Evolutionary conservation across 371 early-diverging fungal genomes (phyloP).

Genomic region (Lichtheimia corymbifera): DNA sequence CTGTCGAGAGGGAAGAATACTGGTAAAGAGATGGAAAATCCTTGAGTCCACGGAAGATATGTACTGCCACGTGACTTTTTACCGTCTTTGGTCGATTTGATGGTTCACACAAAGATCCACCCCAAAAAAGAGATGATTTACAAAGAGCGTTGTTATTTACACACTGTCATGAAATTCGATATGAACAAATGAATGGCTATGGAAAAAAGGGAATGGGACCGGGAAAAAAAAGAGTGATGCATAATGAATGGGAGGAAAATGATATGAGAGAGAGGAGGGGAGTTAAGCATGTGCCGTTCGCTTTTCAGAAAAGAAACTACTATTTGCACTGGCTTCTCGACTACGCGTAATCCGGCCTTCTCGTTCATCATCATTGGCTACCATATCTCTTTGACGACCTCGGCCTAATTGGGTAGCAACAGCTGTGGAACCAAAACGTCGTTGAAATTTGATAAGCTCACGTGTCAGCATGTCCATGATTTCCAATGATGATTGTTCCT

Average conservation of each 20-base stretch:
- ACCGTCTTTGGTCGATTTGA: no score
- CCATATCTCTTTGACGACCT: neutral
- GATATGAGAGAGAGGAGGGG: neutral
- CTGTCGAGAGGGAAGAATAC: no score
- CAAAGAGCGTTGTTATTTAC: no score
- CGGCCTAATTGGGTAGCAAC: neutral
- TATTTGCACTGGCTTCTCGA: constrained; percentile 16
- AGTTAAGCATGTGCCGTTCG: constrained; percentile 8
- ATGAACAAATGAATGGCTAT: no score
- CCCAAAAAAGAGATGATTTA: no score
- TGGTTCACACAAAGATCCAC: no score
- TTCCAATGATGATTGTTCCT: constrained; percentile 35
- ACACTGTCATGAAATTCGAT: no score
- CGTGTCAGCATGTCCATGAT: constrained; percentile 47
- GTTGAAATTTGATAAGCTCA: constrained; percentile 46
- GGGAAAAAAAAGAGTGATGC: neutral
- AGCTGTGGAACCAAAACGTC: constrained; percentile 17
- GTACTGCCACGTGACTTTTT: no score
- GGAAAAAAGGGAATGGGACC: neutral
- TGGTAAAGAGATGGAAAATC: no score
- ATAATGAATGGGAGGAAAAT: neutral
- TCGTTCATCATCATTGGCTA: constrained; percentile 3
- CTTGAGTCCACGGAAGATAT: no score
- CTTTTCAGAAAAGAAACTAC: constrained; percentile 4
- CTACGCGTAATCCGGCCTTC: constrained; percentile 18